These are phyloP conservation scores for Dictyostelium brefeldianum DNA, from an alignment of 78 protist genomes.

Conservation along the genomic window DNA sequence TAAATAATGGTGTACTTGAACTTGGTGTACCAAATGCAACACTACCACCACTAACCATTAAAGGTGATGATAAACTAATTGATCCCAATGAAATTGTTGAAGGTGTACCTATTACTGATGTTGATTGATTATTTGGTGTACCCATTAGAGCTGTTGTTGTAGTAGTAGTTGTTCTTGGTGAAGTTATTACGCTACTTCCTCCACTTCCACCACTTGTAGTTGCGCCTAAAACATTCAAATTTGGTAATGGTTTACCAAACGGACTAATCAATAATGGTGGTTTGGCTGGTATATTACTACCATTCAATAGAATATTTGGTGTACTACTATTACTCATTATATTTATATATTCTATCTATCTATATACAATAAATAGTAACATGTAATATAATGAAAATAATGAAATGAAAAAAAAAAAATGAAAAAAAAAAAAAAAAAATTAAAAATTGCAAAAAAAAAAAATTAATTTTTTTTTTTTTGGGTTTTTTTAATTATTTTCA, in stretches of 20 bases:
- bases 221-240: not conserved
- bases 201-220: no score
- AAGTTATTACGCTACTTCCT: no score
- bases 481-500: no score
- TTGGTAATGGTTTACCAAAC: slow-evolving; percentile 26
- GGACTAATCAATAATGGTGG: not conserved
- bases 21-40: not conserved
- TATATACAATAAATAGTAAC: no score
- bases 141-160: not conserved
- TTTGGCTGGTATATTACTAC: not conserved
- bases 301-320: not conserved
- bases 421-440: not conserved
- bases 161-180: no score
- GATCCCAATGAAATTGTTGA: not conserved
- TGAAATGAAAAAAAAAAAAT: not conserved
- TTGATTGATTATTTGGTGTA: not conserved
- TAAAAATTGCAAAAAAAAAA: no score
- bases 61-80: not conserved
- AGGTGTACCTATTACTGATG: not conserved
- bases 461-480: not conserved
- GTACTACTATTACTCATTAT: not conserved
- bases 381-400: no score
- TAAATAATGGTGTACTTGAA: not conserved
- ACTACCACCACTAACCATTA: not conserved
- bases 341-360: not conserved